These are phyloP conservation scores for Colletotrichum liriopes DNA, from an alignment of 2,329 filamentous ascomycete species.

Conservation along the genomic window DNA sequence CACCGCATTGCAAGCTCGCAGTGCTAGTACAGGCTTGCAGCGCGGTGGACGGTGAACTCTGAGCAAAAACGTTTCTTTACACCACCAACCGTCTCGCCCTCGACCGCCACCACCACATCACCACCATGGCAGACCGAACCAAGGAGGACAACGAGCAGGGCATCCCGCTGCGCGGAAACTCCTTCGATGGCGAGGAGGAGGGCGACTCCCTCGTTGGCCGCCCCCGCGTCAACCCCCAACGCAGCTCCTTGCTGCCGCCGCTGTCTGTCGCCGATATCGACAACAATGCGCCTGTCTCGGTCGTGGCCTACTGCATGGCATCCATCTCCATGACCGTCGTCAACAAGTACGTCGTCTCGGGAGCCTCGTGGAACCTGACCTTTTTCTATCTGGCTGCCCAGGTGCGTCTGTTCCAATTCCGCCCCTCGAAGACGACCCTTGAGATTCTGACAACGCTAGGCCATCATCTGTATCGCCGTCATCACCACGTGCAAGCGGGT, in stretches of 20 bases:
- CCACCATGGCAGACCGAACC: background rate
- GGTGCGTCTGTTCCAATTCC: conserved; percentile 69
- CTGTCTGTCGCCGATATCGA: conserved; percentile 62
- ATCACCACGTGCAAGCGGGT: conserved; percentile 87
- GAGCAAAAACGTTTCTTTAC: background rate
- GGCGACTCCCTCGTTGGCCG: background rate
- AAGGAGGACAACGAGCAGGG: background rate
- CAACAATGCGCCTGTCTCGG: conserved; percentile 85
- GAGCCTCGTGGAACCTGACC: conserved; percentile 92
- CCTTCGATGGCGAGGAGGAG: conserved; percentile 3
- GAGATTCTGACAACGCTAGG: conserved; percentile 64
- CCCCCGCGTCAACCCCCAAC: background rate
- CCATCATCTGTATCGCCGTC: conserved; percentile 87
- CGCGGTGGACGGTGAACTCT: too few relatives aligned
- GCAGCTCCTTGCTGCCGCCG: background rate
- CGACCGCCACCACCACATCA: background rate
- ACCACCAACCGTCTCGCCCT: background rate
- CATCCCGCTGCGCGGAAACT: background rate
- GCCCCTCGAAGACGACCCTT: conserved; percentile 3
- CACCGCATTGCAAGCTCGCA: background rate
- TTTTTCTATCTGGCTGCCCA: conserved; percentile 95
- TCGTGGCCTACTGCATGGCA: conserved; percentile 91
- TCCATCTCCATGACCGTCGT: conserved; percentile 99
- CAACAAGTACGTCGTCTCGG: conserved; percentile 98
- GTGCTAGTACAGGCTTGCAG: background rate